phyloP scores from a whole-genome alignment of 1,284 basidiomycete genomes.

The Polyporus tsugae region DNA sequence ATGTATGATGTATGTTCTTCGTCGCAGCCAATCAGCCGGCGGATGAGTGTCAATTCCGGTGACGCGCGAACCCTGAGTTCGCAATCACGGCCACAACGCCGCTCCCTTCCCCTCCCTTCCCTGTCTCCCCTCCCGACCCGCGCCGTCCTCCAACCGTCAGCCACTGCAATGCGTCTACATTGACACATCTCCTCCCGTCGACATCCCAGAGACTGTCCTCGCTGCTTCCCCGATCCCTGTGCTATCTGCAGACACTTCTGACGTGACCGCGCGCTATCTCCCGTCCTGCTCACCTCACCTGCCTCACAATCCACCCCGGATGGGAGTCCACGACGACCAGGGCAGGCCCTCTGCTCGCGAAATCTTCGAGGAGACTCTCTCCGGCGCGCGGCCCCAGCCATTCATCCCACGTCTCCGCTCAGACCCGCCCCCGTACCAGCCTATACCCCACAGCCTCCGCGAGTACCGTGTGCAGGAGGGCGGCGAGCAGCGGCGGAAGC shows the following conservation, averaged over 20 bases:
- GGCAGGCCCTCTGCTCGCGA: constrained; percentile 48
- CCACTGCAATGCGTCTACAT: constrained; percentile 21
- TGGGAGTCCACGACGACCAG: constrained; percentile 28
- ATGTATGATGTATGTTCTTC: constrained; percentile 15
- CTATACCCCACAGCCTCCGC: constrained; percentile 56
- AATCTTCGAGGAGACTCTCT: constrained; percentile 58
- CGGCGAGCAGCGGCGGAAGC: constrained; percentile 61
- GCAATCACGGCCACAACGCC: constrained; percentile 17
- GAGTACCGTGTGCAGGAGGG: constrained; percentile 75
- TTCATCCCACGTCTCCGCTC: constrained; percentile 66
- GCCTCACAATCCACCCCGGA: constrained; percentile 18
- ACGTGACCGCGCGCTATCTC: constrained; percentile 18
- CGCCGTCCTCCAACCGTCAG: background rate
- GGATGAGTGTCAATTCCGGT: constrained; percentile 21
- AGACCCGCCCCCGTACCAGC: constrained; percentile 52
- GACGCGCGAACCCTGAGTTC: constrained; percentile 19
- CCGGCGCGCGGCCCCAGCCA: constrained; percentile 61
- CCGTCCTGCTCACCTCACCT: background rate
- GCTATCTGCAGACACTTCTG: constrained; percentile 14
- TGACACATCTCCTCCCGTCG: constrained; percentile 16
- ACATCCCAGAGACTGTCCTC: constrained; percentile 14
- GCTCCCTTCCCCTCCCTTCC: constrained; percentile 2
- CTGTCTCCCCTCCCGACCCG: constrained; percentile 14
- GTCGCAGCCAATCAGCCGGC: constrained; percentile 27
- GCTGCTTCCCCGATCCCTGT: constrained; percentile 12